Evolutionary conservation across 75 land plant genomes (phyloP).

Genomic region (Pseudotsuga menziesii): DNA sequence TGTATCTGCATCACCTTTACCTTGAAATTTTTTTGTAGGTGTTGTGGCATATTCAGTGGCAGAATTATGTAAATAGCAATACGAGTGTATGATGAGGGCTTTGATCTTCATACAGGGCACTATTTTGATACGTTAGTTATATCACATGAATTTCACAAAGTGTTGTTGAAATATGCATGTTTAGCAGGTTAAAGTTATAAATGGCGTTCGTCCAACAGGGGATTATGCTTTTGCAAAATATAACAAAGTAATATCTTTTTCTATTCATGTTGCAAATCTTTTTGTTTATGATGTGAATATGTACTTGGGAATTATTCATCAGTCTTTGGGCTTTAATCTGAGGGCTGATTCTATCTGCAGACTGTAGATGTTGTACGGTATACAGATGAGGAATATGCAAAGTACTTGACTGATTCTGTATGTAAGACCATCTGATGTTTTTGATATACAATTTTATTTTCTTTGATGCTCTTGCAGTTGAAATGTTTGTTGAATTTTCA

Average conservation of each 20-base stretch:
- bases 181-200: conserved; percentile 81
- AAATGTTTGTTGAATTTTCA: neutral
- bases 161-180: neutral
- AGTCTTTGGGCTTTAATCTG: neutral
- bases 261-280: neutral
- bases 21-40: neutral
- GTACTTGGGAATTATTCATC: neutral
- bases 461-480: neutral
- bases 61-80: neutral
- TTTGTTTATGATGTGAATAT: neutral
- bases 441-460: neutral
- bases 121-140: neutral
- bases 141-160: neutral
- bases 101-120: neutral
- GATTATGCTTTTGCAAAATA: conserved; percentile 94
- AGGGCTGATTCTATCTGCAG: conserved; percentile 41
- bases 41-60: neutral
- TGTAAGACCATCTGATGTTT: conserved; percentile 25
- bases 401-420: conserved; percentile 74
- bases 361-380: conserved; percentile 76
- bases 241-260: conserved; percentile 63
- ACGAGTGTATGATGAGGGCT: neutral
- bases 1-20: neutral
- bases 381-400: conserved; percentile 95
- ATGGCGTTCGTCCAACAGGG: conserved; percentile 81